Evolutionary conservation across 164 flowering plant species (phyloP).

Genomic region (Berberis vulgaris): DNA sequence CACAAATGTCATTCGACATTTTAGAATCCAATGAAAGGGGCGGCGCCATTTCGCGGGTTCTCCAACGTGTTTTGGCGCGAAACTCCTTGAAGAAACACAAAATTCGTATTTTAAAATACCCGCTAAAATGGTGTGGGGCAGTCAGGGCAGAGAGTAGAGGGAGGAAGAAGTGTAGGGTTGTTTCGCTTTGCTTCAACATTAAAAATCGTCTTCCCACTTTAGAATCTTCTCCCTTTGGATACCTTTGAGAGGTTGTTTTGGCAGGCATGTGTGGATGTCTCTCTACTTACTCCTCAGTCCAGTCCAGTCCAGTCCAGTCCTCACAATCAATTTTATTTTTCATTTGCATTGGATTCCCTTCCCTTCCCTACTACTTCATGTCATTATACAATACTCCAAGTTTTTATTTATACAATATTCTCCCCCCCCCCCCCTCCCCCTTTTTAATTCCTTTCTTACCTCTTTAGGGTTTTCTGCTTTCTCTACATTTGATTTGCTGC

Average conservation of each 20-base stretch:
- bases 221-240: conserved; percentile 19
- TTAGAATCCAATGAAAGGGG: too few species aligned
- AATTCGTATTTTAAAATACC: conserved; percentile 2
- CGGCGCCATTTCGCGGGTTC: too few species aligned
- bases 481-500: too few species aligned
- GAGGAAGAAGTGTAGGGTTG: not conserved
- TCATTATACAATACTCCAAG: not conserved
- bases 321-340: too few species aligned
- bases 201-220: conserved; percentile 3
- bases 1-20: too few species aligned
- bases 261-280: conserved; percentile 11
- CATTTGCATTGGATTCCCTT: conserved; percentile 16
- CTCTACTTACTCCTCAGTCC: conserved; percentile 1
- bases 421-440: not conserved
- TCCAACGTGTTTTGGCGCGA: too few species aligned
- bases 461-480: too few species aligned
- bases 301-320: not conserved
- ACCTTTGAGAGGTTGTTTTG: conserved; percentile 1
- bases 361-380: not conserved
- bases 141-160: conserved; percentile 2
- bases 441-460: not conserved
- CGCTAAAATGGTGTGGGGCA: conserved; percentile 14
- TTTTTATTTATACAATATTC: not conserved
- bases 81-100: not conserved
- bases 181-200: not conserved